A percentile compares a stretch with the other conserved stretches of the same genome.
Evolutionary conservation across 352 stramenopile species (phyloP).

Genomic region (Aphanomyces euteiches): DNA sequence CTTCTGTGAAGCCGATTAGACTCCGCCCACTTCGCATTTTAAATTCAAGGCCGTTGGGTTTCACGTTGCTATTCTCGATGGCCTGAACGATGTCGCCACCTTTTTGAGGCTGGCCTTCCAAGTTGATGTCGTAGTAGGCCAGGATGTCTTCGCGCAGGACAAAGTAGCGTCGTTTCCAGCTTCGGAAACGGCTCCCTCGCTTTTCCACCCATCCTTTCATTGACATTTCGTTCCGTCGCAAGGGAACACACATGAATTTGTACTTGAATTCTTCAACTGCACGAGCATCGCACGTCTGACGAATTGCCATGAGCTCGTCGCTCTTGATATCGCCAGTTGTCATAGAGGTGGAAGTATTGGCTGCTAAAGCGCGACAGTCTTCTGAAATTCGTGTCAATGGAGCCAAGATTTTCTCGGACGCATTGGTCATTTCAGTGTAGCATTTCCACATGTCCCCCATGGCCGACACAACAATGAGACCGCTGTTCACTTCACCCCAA

Average conservation of each 20-base stretch:
- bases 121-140: constrained; percentile 30
- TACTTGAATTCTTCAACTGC: constrained; percentile 25
- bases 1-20: constrained; percentile 24
- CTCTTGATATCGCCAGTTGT: constrained; percentile 4
- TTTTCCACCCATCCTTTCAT: constrained; percentile 57
- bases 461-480: constrained; percentile 20
- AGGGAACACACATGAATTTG: constrained; percentile 18
- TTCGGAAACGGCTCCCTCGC: constrained; percentile 65
- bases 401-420: constrained; percentile 21
- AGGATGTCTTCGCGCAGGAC: constrained; percentile 53
- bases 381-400: constrained; percentile 16
- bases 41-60: constrained; percentile 28
- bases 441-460: constrained; percentile 27
- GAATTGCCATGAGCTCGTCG: constrained; percentile 19
- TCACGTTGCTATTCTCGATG: constrained; percentile 22
- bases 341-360: not conserved
- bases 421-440: constrained; percentile 30
- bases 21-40: constrained; percentile 23
- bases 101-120: constrained; percentile 29
- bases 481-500: constrained; percentile 26
- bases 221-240: not conserved
- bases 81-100: constrained; percentile 20
- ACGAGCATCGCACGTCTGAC: constrained; percentile 17
- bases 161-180: constrained; percentile 76
- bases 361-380: constrained; percentile 19